phyloP scores from a whole-genome alignment of 441 rosid genomes.

The Pelargonium exstipulatum region DNA sequence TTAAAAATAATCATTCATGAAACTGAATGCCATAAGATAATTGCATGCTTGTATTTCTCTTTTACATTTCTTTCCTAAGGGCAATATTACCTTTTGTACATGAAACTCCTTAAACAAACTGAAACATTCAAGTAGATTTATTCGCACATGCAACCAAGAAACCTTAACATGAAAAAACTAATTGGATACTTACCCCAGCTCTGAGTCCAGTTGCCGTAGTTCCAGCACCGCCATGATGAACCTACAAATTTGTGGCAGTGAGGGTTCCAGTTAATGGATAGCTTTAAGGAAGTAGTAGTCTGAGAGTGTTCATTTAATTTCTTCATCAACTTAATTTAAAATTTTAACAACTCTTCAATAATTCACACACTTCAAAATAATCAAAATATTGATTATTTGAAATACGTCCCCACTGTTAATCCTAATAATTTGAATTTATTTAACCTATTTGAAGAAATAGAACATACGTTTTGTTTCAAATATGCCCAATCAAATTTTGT shows the following conservation, averaged over 20 bases:
- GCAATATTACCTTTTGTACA: neutral
- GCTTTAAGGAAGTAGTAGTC: neutral
- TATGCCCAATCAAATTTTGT: too few species aligned
- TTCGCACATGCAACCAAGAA: constrained; percentile 1
- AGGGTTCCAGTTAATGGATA: constrained; percentile 12
- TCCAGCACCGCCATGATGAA: constrained; percentile 99
- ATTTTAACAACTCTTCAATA: too few species aligned
- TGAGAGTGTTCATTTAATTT: too few species aligned
- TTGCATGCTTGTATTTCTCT: neutral
- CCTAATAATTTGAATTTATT: too few species aligned
- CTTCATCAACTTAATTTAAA: too few species aligned
- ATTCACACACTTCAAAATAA: too few species aligned
- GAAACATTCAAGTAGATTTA: neutral
- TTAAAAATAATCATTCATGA: constrained; percentile 5
- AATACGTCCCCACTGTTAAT: too few species aligned
- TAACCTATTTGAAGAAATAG: too few species aligned
- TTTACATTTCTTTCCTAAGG: neutral
- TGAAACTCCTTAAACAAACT: neutral
- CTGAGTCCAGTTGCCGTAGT: constrained; percentile 91
- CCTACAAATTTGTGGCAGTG: constrained; percentile 41
- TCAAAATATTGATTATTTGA: too few species aligned
- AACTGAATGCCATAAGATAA: neutral
- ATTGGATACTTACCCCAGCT: constrained; percentile 68
- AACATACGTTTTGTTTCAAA: too few species aligned
- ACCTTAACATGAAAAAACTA: neutral